These are phyloP conservation scores for Mallotus nudiflorus DNA, from an alignment of 345 rosid species.

Conservation along the genomic window DNA sequence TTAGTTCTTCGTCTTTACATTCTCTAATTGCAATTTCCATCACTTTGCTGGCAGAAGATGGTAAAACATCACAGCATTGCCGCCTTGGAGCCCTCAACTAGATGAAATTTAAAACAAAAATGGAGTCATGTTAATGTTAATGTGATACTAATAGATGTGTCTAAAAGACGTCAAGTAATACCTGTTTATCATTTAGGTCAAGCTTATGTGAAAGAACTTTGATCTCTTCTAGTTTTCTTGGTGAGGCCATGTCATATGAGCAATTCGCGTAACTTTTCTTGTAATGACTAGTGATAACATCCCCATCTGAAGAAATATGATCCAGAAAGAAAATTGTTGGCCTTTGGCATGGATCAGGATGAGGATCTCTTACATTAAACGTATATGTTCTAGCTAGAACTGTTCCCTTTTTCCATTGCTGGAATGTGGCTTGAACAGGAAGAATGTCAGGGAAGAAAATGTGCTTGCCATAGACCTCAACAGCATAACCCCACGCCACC, in stretches of 20 bases:
- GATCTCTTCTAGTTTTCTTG: slow-evolving; percentile 57
- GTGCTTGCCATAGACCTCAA: slow-evolving; percentile 55
- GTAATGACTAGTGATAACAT: slow-evolving; percentile 47
- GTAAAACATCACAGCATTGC: slow-evolving; percentile 80
- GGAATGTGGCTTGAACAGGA: slow-evolving; percentile 55
- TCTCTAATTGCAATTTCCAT: slow-evolving; percentile 70
- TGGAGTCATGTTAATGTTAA: too few relatives aligned
- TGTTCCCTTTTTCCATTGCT: slow-evolving; percentile 48
- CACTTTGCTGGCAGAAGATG: slow-evolving; percentile 45
- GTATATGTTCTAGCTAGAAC: slow-evolving; percentile 43
- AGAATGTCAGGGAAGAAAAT: slow-evolving; percentile 37
- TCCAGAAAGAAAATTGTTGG: slow-evolving; percentile 66
- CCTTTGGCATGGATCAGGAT: slow-evolving; percentile 67
- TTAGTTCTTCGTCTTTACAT: slow-evolving; percentile 68
- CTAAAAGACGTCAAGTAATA: slow-evolving; percentile 10
- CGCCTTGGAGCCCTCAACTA: slow-evolving; percentile 81
- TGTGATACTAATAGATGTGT: not conserved
- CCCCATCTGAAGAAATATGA: slow-evolving; percentile 23
- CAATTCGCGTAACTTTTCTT: slow-evolving; percentile 50
- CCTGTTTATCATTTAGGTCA: slow-evolving; percentile 53
- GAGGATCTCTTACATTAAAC: slow-evolving; percentile 52
- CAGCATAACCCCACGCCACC: slow-evolving; percentile 77
- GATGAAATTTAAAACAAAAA: not conserved
- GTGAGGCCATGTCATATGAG: slow-evolving; percentile 42
- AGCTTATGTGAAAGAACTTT: slow-evolving; percentile 59